Conservation (phyloP, 805 yeast genomes). For the Saccharomycopsis malanga region DNA sequence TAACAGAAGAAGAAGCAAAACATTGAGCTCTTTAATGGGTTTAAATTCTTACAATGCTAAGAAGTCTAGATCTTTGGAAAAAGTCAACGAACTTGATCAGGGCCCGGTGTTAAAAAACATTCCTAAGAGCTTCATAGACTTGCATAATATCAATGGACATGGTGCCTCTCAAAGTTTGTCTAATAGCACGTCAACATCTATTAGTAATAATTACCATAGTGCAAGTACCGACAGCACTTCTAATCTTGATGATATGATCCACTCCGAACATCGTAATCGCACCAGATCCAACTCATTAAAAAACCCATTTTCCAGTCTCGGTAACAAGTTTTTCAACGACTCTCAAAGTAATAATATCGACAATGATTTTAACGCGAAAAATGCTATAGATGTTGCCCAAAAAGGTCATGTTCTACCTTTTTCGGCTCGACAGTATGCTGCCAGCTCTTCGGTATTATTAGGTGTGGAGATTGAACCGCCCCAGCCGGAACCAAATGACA, state of each 20-base stretch:
- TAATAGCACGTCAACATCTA: background rate
- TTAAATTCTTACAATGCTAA: background rate
- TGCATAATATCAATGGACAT: background rate
- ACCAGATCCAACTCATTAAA: constrained; percentile 10
- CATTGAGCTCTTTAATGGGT: constrained; percentile 13
- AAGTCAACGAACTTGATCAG: background rate
- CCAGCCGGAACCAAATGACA: constrained; percentile 11
- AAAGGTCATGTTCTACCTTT: background rate
- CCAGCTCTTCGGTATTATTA: background rate
- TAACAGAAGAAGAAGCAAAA: constrained; percentile 16
- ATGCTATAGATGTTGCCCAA: no score
- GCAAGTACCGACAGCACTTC: no score
- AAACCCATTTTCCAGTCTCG: background rate
- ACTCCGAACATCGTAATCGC: background rate
- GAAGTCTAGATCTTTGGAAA: background rate
- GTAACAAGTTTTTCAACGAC: constrained; percentile 5
- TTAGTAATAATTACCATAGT: no score
- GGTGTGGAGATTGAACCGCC: constrained; percentile 5
- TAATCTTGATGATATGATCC: background rate
- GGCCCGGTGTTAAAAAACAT: background rate
- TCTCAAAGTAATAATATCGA: background rate
- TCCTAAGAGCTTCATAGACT: background rate
- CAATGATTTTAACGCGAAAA: background rate
- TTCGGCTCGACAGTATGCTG: constrained; percentile 1
- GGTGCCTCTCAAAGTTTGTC: background rate